phyloP scores from a whole-genome alignment of 208 protist genomes.

The Blastocrithidia nonstop region DNA sequence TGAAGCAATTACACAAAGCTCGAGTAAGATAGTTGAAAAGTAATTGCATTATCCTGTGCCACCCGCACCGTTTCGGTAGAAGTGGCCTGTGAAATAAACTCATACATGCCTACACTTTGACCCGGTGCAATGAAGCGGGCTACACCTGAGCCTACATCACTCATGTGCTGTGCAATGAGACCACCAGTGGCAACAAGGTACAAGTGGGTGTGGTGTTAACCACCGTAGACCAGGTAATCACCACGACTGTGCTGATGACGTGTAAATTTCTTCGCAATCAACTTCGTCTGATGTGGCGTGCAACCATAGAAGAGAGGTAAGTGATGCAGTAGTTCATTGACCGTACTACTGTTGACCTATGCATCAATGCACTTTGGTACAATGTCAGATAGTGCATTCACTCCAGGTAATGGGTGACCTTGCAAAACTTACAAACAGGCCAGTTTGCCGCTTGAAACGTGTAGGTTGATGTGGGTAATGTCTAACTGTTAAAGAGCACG shows the following conservation, averaged over 20 bases:
- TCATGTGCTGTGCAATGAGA: conserved; percentile 29
- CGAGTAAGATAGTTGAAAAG: conserved; percentile 58
- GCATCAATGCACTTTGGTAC: conserved; percentile 11
- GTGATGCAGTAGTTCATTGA: conserved; percentile 42
- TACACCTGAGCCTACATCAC: conserved; percentile 30
- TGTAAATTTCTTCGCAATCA: conserved; percentile 36
- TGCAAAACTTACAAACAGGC: conserved; percentile 96
- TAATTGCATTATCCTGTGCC: conserved; percentile 48
- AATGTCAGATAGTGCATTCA: conserved; percentile 72
- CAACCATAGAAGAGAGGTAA: conserved; percentile 64
- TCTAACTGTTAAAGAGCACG: conserved; percentile 17
- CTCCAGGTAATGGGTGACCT: conserved; percentile 80
- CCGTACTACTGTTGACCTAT: conserved; percentile 16
- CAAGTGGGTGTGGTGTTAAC: conserved; percentile 42
- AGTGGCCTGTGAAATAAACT: conserved; percentile 53
- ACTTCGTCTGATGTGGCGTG: conserved; percentile 48
- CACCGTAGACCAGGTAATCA: conserved; percentile 50
- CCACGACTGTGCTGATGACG: conserved; percentile 39
- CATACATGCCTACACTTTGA: conserved; percentile 66
- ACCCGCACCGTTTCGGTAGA: conserved; percentile 54
- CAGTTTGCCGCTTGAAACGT: conserved; percentile 96
- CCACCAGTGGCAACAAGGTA: conserved; percentile 48
- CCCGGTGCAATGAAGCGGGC: conserved; percentile 35
- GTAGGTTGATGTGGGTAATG: conserved; percentile 51
- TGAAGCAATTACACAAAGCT: conserved; percentile 60